Evolutionary conservation across 2,329 filamentous ascomycete species (phyloP), one percentile per base, ranked within the genome.

Genomic region (Parasarocladium wereldwijsianum): DNA sequence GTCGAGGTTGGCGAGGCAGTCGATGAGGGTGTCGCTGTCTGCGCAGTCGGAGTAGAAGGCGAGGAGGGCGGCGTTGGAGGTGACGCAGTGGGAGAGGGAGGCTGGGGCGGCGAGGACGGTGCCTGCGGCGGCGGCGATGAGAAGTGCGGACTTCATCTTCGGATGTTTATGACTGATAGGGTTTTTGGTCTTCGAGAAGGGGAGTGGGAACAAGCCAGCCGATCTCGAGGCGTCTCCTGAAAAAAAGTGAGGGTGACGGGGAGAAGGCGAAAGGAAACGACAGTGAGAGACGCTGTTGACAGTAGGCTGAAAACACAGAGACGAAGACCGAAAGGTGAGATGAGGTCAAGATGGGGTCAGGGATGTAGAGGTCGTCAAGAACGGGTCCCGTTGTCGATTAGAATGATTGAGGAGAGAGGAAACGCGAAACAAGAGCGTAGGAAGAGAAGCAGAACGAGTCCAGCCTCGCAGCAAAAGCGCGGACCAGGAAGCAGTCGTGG

Each of bases 1-100:
- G 31, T 50, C 36, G 17, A 54, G 47, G 19, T 43, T 37, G 8
- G 41, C 35, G 29, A 70, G 49, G 45, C 64, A 70, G 40, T 49
- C 34, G 30, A 47, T 43, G 37, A 68, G 50, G 22, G 54, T 49
- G 33, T 45, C 48, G 33, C 44, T 43, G 40, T 62, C 44, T 26
- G 60, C 62, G 44, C 64, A 68, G 31, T 50, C 49, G 10, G 61
- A 50, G 22, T 47, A 44, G 11, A 34, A 37, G 26, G 59, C 55
- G 28, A 68, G 50, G 29, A 55, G 47, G 15, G 37, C 32, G 36
- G 54, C 49, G 37, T 55, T 46, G 31, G 44, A 36, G 29, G 45
- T 43, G 32, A 68, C 42, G 41, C 63, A 66, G 40, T 54, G 49
- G 25, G 54, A 49, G 38, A 55, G 46, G 31, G 44, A 36, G 29